Conservation (phyloP, 495 filamentous ascomycete species). For the Aspergillus cristatus region DNA sequence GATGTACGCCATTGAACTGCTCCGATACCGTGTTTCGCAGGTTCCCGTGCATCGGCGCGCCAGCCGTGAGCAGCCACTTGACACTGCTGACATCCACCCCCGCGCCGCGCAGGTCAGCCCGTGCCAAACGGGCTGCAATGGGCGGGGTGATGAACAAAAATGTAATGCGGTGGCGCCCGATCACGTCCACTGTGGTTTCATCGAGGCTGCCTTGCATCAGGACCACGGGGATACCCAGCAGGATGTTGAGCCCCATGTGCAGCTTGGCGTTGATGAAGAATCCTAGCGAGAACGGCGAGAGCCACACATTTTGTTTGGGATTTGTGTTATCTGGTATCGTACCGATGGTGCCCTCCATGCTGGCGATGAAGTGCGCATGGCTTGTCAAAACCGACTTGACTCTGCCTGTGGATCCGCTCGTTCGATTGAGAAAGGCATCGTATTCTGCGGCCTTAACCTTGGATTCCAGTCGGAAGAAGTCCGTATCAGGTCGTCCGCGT, state of each 20-base stretch:
- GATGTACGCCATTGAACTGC: slow-evolving; percentile 9
- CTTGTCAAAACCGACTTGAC: slow-evolving; percentile 18
- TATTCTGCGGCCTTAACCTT: too few relatives aligned
- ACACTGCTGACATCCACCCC: slow-evolving; percentile 10
- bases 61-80: slow-evolving; percentile 19
- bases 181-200: slow-evolving; percentile 8
- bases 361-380: slow-evolving; percentile 14
- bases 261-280: slow-evolving; percentile 19
- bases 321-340: slow-evolving; percentile 12
- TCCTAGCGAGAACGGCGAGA: slow-evolving; percentile 13
- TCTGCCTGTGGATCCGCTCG: slow-evolving; percentile 14
- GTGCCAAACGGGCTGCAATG: slow-evolving; percentile 12
- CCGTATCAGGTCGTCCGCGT: too few relatives aligned
- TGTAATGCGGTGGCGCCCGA: slow-evolving; percentile 9
- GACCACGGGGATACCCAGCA: slow-evolving; percentile 16
- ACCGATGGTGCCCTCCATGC: slow-evolving; percentile 6
- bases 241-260: slow-evolving; percentile 14
- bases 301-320: slow-evolving; percentile 10
- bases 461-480: too few relatives aligned
- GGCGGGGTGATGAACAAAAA: slow-evolving; percentile 18
- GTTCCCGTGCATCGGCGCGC: slow-evolving; percentile 14
- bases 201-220: slow-evolving; percentile 9
- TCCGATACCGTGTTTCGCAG: slow-evolving; percentile 10
- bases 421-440: too few relatives aligned
- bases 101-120: slow-evolving; percentile 3